These are phyloP conservation scores for Mucor velutinosus DNA, from an alignment of 371 early-diverging fungal genomes.

Conservation along the genomic window DNA sequence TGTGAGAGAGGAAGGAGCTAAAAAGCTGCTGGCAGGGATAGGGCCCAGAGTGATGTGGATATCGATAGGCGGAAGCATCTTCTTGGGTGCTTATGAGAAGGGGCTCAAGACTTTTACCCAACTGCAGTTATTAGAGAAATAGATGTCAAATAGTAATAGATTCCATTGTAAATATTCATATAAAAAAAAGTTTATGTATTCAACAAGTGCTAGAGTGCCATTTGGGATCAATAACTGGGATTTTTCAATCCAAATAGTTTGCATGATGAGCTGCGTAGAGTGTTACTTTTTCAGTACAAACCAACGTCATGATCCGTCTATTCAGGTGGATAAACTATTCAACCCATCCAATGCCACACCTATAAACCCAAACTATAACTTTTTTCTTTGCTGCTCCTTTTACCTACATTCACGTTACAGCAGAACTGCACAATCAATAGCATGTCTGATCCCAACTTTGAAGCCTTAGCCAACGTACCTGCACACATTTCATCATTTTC, in stretches of 20 bases:
- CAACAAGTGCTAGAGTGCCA: too few relatives aligned
- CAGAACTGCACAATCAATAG: neutral
- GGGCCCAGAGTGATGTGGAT: constrained; percentile 96
- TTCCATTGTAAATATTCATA: neutral
- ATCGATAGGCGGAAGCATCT: constrained; percentile 90
- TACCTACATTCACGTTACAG: neutral
- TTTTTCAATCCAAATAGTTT: too few relatives aligned
- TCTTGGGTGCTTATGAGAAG: constrained; percentile 93
- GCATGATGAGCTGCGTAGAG: too few relatives aligned
- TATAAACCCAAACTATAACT: neutral
- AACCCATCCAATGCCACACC: neutral
- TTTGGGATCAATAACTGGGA: too few relatives aligned
- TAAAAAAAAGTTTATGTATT: neutral
- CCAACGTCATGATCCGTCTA: neutral
- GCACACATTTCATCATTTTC: constrained; percentile 28
- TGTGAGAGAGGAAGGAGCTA: constrained; percentile 74
- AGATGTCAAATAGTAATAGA: constrained; percentile 5
- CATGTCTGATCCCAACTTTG: constrained; percentile 32
- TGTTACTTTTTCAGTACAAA: too few relatives aligned
- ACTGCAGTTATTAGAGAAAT: constrained; percentile 32
- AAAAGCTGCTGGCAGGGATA: constrained; percentile 79
- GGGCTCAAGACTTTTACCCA: constrained; percentile 54
- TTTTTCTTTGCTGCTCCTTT: neutral
- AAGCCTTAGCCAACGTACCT: constrained; percentile 26
- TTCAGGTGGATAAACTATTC: neutral